Base-by-base conservation (phyloP, 768 basidiomycete species). In the Boletus rufocinnamomeus region DNA sequence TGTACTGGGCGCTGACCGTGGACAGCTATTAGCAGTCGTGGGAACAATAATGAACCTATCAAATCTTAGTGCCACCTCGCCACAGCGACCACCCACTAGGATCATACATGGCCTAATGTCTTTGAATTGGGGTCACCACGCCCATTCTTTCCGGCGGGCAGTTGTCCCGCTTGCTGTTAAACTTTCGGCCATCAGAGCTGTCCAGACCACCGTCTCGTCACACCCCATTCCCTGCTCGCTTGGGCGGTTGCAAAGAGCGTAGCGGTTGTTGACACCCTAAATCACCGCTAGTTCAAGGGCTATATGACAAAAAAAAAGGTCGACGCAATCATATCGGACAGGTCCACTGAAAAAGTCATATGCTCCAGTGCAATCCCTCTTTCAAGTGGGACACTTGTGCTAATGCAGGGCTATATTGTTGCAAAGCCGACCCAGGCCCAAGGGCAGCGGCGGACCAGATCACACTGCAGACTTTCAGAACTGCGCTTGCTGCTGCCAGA, bases 21-120 rank as follows among this genome's bases (percentile, higher is more conserved):
- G 52, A 50, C 53, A 43, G 58, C 56, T 49, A 57, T 47, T 49
- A 52, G 47, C 34, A 43, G 49, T 2, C 69, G 69, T 70, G 69
- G 68, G 69, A 70, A 71, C 23, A 27, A 50, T 56, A 37, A 47
- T 47, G 32, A 48, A 53, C 14, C n/a, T 25, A 25, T 2, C 43
- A 43, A 23, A 23, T 14, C 21, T 6, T n/a, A 9, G 19, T 30
- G 21, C 30, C 30, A 48, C 19, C 30, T 14, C 21, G 19, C 7
- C 30, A 3, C 28, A 28, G 28, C 28, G 6, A 28, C 28, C 28
- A n/a, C 27, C 17, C 9, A 2, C 10, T 1, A 11, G 9, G 11
- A 43, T 6, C 40, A 14, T 21, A 21, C 27, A 28, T 17, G 19
- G 2, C 47, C 30, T n/a, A 13, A 25, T 32, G 8, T 1, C 30